Conservation (phyloP, 2,329 filamentous ascomycete species). For the Tolypocladium sp. region DNA sequence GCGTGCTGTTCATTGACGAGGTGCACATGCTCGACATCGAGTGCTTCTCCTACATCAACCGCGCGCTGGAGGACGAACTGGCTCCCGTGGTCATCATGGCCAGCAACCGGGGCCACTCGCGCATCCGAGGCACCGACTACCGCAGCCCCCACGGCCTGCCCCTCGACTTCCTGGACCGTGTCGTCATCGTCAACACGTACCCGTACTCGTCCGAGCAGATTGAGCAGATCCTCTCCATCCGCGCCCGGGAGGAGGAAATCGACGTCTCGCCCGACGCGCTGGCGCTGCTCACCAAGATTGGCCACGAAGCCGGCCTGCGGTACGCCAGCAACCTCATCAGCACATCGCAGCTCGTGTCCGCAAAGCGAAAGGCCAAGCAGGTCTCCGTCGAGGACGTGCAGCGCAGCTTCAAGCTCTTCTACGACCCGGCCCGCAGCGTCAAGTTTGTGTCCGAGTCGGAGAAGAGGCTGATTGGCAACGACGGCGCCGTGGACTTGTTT, state of each 20-base stretch:
- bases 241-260: conserved; percentile 92
- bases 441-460: conserved; percentile 87
- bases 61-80: conserved; percentile 87
- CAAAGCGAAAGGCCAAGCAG: conserved; percentile 78
- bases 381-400: conserved; percentile 84
- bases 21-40: conserved; percentile 99
- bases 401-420: conserved; percentile 89
- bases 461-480: conserved; percentile 84
- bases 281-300: conserved; percentile 90
- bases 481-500: conserved; percentile 67
- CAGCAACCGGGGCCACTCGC: conserved; percentile 85
- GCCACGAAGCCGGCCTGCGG: conserved; percentile 79
- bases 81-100: conserved; percentile 99
- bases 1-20: conserved; percentile 96
- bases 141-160: conserved; percentile 88
- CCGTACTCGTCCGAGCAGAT: conserved; percentile 78
- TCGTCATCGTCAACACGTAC: conserved; percentile 93
- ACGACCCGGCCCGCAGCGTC: conserved; percentile 78
- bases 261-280: conserved; percentile 85
- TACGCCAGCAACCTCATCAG: conserved; percentile 99
- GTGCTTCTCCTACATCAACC: conserved; percentile 98
- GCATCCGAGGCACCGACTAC: conserved; percentile 90
- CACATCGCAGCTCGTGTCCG: conserved; percentile 77
- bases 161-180: conserved; percentile 89
- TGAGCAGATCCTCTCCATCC: conserved; percentile 82